Conservation (phyloP, 352 stramenopile genomes). For the Phytophthora meadii region DNA sequence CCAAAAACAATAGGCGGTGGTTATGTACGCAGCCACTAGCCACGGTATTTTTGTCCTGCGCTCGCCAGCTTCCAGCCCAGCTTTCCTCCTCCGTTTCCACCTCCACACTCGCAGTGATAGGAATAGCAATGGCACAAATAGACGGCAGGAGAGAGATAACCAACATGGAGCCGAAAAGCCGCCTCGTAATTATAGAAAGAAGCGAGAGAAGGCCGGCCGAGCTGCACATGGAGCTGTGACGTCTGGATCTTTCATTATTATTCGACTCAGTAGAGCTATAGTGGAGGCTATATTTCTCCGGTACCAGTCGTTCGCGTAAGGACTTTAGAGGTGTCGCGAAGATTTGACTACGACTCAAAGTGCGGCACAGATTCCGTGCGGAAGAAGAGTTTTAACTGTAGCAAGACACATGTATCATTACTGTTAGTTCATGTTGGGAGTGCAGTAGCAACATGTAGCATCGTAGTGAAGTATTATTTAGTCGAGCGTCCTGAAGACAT, state of each 20-base stretch:
- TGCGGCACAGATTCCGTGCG: neutral
- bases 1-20: conserved; percentile 14
- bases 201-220: conserved; percentile 37
- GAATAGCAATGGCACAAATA: conserved; percentile 39
- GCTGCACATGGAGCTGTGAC: neutral
- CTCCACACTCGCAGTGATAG: conserved; percentile 33
- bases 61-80: neutral
- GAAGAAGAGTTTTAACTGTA: too few species aligned
- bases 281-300: too few species aligned
- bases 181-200: conserved; percentile 42
- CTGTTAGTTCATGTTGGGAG: too few species aligned
- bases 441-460: too few species aligned
- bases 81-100: conserved; percentile 26
- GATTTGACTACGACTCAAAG: neutral
- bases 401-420: too few species aligned
- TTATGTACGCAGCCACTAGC: conserved; percentile 21
- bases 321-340: neutral
- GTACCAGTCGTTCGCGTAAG: too few species aligned
- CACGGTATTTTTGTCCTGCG: conserved; percentile 34
- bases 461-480: too few species aligned
- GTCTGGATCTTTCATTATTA: conserved; percentile 18
- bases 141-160: conserved; percentile 24
- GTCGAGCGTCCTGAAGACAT: too few species aligned
- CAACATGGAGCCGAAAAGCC: conserved; percentile 26
- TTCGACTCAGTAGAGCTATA: neutral